Evolutionary conservation across 768 basidiomycete species (phyloP).

Genomic region (Rhizopogon salebrosus): DNA sequence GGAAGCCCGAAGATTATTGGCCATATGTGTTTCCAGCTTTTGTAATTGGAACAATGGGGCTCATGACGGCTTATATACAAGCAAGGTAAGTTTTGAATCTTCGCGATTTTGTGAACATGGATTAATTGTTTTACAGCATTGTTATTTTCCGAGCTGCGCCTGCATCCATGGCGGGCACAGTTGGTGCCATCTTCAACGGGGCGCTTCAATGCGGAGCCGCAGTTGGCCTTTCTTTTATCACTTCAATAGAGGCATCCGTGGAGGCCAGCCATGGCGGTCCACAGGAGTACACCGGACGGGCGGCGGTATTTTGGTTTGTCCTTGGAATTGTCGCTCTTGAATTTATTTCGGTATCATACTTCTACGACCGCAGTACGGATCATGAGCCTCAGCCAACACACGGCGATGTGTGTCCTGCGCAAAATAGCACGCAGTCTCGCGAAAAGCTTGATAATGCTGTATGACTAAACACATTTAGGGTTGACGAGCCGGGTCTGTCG

Average conservation of each 20-base stretch:
- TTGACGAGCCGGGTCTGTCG: neutral
- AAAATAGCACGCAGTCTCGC: neutral
- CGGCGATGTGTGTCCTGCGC: neutral
- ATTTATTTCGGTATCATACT: constrained; percentile 26
- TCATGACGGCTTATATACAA: constrained; percentile 40
- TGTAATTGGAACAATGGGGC: constrained; percentile 40
- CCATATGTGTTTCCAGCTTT: constrained; percentile 44
- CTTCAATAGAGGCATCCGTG: constrained; percentile 43
- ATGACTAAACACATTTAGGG: too few species aligned
- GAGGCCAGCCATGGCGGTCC: constrained; percentile 28
- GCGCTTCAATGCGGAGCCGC: constrained; percentile 51
- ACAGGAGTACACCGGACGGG: constrained; percentile 33
- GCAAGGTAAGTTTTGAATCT: constrained; percentile 35
- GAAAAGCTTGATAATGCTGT: neutral
- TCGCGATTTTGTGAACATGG: neutral
- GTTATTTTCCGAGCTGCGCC: constrained; percentile 47
- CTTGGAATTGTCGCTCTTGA: constrained; percentile 31
- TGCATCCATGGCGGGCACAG: constrained; percentile 43
- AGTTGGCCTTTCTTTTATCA: constrained; percentile 43
- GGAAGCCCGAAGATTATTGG: constrained; percentile 41
- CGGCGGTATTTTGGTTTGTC: constrained; percentile 41
- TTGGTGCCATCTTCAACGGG: constrained; percentile 52
- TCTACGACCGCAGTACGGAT: constrained; percentile 26
- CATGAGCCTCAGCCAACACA: neutral
- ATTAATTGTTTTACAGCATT: constrained; percentile 28